Conservation (phyloP, 164 flowering plant genomes). For the Tetrastigma voinierianum region DNA sequence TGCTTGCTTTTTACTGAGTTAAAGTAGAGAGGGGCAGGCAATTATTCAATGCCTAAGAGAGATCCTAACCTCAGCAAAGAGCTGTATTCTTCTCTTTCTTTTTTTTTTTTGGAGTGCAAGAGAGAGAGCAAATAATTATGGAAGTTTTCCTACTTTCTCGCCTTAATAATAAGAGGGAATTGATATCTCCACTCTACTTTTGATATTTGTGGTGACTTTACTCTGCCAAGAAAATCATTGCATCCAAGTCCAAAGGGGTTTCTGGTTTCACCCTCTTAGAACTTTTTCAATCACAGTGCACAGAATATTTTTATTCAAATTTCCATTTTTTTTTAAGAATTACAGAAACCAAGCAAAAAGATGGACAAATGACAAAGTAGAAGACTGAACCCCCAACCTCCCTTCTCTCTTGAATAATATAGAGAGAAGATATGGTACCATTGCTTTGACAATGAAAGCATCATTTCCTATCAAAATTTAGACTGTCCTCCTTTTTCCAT, state of each 20-base stretch:
- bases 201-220: background rate
- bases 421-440: too few species aligned
- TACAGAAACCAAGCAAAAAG: background rate
- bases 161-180: background rate
- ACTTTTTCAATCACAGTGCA: too few species aligned
- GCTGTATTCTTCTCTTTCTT: slow-evolving; percentile 9
- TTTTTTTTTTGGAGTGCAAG: slow-evolving; percentile 1
- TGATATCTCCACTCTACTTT: background rate
- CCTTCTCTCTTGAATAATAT: background rate
- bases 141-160: background rate
- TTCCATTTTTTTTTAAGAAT: too few species aligned
- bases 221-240: too few species aligned
- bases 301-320: too few species aligned
- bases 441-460: background rate
- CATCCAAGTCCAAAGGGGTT: too few species aligned
- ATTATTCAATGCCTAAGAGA: slow-evolving; percentile 1
- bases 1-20: slow-evolving; percentile 11
- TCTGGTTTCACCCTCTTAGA: too few species aligned
- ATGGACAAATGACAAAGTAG: too few species aligned
- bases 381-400: too few species aligned
- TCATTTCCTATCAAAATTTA: too few species aligned
- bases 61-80: slow-evolving; percentile 20
- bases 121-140: background rate
- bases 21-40: slow-evolving; percentile 6
- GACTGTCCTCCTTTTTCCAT: too few species aligned